Conservation (phyloP, 78 protist genomes). For the Dictyostelium capitatum region DNA sequence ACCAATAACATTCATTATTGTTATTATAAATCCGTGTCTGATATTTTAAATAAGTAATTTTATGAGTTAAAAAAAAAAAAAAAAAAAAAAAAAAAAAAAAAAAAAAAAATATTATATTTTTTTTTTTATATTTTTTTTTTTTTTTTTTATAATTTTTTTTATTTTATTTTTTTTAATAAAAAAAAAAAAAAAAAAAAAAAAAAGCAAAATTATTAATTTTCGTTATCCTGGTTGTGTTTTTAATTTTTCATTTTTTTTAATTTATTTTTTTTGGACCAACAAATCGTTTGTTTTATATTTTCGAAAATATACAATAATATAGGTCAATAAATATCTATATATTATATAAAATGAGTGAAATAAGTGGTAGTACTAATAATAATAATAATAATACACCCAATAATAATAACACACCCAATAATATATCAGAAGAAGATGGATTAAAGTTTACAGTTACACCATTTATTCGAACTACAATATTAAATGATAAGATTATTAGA, state of each 20-base stretch:
- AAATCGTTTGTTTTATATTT: not conserved
- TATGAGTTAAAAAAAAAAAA: not conserved
- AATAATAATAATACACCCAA: not conserved
- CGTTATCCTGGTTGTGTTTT: not conserved
- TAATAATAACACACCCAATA: not conserved
- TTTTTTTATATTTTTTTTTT: not conserved
- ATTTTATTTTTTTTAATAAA: not conserved
- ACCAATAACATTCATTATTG: too few species aligned
- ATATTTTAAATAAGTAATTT: not conserved
- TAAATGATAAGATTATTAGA: not conserved
- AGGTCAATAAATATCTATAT: not conserved
- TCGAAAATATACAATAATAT: not conserved
- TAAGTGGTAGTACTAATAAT: not conserved
- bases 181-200: too few species aligned
- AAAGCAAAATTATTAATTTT: not conserved
- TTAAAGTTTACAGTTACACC: conserved; percentile 25
- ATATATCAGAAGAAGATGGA: not conserved
- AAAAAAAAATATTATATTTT: not conserved
- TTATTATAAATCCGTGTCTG: too few species aligned
- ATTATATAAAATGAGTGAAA: not conserved
- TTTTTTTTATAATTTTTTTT: not conserved
- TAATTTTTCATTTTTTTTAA: not conserved
- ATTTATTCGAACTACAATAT: not conserved
- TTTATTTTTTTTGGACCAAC: not conserved
- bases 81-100: not conserved